Evolutionary conservation across 2,329 filamentous ascomycete genomes (phyloP), one percentile per base, ranked within the genome.

Genomic region (Neonectria coccinea): DNA sequence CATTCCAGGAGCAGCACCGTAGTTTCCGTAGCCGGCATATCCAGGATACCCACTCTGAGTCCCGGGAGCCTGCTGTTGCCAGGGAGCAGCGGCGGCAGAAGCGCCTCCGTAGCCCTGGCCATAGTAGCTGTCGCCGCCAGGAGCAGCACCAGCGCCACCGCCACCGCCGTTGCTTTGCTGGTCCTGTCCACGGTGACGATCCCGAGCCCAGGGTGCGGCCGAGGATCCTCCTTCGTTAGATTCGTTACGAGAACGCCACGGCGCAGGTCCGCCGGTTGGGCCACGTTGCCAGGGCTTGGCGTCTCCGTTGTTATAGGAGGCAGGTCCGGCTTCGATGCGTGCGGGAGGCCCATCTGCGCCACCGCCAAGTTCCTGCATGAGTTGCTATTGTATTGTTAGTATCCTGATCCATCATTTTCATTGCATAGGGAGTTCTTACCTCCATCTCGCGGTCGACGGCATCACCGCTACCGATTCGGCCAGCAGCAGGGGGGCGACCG

Each of bases 311-410:
- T 82, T 73, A 58, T 78, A 77, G 63, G 78, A 83, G 59, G 88
- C 88, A 62, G 93, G 92, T 12, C 92, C 93, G 67, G 91, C 93
- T 81, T 97, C 96, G 75, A 99, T 97, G 68, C 92, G 92, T 70
- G 90, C 91, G 71, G 90, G 91, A 41, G 91, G 87, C 58, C 83
- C 86, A 61, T 83, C 83, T 64, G 89, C 86, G 27, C 72, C 72
- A 56, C 93, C 93, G 67, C 91, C 93, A 72, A 98, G 88, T 85
- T 98, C 96, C 88, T 97, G 92, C 94, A 99, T 97, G 76, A 99
- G 93, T 89, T 95, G 91, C 92, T 93, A 71, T 10, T 59, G 45
- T 6, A 5, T 47, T 65, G 78, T 90, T 75, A 88, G 82, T 74
- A 77, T 76, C 61, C 25, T 48, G 50, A 2, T 47, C 20, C 18